A percentile compares a stretch with the other conserved stretches of the same genome.
Evolutionary conservation across 139 green algal genomes (phyloP).

Genomic region (Bryopsis sp.): DNA sequence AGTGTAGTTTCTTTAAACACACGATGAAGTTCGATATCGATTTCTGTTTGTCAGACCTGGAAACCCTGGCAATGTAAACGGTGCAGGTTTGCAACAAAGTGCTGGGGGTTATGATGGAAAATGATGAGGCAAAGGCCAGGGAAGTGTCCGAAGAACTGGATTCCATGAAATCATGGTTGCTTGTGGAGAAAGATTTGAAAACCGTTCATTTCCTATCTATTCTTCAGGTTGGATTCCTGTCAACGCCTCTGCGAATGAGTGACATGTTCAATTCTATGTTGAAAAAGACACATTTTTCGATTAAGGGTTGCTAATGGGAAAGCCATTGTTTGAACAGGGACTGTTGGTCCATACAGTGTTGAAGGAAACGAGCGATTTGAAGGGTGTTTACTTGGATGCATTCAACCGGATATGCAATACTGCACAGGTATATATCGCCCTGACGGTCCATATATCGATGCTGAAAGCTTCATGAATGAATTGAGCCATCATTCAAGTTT

Average conservation of each 20-base stretch:
- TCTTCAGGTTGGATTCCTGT: constrained; percentile 3
- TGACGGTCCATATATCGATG: neutral
- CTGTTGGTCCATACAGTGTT: constrained; percentile 6
- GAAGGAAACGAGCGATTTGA: neutral
- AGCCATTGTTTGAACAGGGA: neutral
- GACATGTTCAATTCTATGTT: neutral
- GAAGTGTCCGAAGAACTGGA: neutral
- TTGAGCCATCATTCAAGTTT: neutral
- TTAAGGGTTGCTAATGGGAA: neutral
- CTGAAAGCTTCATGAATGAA: neutral
- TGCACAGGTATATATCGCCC: neutral
- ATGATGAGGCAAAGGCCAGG: neutral
- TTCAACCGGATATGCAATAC: constrained; percentile 14
- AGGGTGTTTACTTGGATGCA: neutral
- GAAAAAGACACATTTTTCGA: neutral
- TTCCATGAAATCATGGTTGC: neutral
- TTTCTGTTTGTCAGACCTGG: neutral
- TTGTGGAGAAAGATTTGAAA: constrained; percentile 9
- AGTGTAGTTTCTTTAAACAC: neutral
- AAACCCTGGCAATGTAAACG: neutral
- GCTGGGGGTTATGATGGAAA: neutral
- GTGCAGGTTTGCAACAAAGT: constrained; percentile 4
- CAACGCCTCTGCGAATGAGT: neutral
- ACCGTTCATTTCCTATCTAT: constrained; percentile 4
- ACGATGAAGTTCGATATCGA: neutral